Evolutionary conservation across 2,329 filamentous ascomycete genomes (phyloP), one percentile per base, ranked within the genome.

Genomic region (Helotiales sp.): DNA sequence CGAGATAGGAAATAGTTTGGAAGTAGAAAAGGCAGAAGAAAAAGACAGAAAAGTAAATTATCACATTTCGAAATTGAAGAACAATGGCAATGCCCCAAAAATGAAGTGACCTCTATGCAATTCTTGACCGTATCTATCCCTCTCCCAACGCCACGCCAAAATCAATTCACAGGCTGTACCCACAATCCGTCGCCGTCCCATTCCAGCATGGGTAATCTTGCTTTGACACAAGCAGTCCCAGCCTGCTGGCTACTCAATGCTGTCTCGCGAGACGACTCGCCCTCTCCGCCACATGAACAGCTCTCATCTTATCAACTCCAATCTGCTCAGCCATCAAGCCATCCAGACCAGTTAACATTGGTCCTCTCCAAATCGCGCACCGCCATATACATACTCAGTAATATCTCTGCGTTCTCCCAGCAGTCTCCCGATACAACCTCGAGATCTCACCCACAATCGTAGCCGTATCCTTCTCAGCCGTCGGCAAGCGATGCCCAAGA

Each of bases 401-500:
- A 60, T 50, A 61, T 11, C 59, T 61, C 45, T 61, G 59, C 30
- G 24, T 30, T 22, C 30, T 26, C 49, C 63, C 60, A 45, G 22
- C 32, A 59, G 67, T 68, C 50, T 71, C 67, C 8, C 58, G 28
- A 59, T 69, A 67, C 58, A 73, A 62, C 61, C 67, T 71, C 57
- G 66, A 54, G 49, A 75, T 72, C 63, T 72, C 74, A 20, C 63
- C 61, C 22, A 60, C 70, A 65, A 75, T 67, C 47, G 65, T 63
- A 30, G 58, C 62, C 4, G 71, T 75, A 37, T 74, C 68, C 8
- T 64, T 64, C 20, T 71, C 65, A 11, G 58, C 30, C 6, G 58
- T 66, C n/a, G 73, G 73, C 15, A 75, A 47, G 0, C 70, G 66
- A 66, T 75, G 73, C 4, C 71, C 70, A 59, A 72, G 20, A 30